Conservation (phyloP, 345 rosid species). For the Camelina sativa region DNA sequence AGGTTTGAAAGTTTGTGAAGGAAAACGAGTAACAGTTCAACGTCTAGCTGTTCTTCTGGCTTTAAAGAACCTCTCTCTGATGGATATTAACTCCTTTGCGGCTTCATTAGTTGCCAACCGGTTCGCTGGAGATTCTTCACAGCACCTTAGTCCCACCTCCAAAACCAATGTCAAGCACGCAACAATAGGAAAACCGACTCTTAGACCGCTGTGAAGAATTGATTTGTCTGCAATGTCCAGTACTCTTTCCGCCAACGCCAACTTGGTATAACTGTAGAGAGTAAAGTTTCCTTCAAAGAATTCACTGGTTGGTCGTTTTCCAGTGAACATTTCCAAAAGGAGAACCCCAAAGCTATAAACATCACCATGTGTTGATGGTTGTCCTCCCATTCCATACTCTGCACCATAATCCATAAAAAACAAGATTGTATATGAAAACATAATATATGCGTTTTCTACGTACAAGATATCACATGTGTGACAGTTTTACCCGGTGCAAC, state of each 20-base stretch:
- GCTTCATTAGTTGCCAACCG: conserved; percentile 36
- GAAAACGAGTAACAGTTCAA: conserved; percentile 2
- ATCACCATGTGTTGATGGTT: conserved; percentile 38
- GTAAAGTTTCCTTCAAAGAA: conserved; percentile 39
- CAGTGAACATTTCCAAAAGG: conserved; percentile 40
- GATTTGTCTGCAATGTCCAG: conserved; percentile 25
- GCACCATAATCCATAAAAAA: conserved; percentile 3
- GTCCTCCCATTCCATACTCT: conserved; percentile 46
- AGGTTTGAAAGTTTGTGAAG: neutral
- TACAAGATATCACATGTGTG: neutral
- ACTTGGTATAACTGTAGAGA: conserved; percentile 32
- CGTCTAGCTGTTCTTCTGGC: conserved; percentile 18
- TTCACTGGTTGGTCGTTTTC: conserved; percentile 44
- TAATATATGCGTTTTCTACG: neutral
- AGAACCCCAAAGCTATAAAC: conserved; percentile 44
- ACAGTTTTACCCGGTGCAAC: conserved; percentile 32
- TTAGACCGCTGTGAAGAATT: conserved; percentile 25
- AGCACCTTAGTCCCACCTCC: conserved; percentile 42
- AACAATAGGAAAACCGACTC: conserved; percentile 12
- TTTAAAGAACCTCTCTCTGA: conserved; percentile 37
- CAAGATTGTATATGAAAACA: neutral
- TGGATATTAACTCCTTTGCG: conserved; percentile 25
- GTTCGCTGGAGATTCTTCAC: conserved; percentile 32
- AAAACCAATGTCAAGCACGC: conserved; percentile 29
- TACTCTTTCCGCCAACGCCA: conserved; percentile 16